Evolutionary conservation across 1,284 basidiomycete genomes (phyloP).

Genomic region (Athelia psychrophila): DNA sequence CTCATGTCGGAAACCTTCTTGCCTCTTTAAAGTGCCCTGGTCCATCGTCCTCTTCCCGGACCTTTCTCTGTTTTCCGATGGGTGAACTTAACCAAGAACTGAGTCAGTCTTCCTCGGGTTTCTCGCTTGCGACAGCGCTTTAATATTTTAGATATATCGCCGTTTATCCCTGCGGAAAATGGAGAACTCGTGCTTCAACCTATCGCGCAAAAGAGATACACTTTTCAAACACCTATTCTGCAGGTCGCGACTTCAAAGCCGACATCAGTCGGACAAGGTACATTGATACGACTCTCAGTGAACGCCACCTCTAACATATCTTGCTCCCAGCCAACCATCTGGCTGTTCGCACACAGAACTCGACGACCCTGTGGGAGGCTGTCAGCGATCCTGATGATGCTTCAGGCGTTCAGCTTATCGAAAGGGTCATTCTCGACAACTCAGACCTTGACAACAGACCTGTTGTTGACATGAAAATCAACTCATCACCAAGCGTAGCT

Average conservation of each 20-base stretch:
- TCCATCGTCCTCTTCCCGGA: slow-evolving; percentile 20
- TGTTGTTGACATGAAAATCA: slow-evolving; percentile 43
- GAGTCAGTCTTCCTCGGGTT: slow-evolving; percentile 40
- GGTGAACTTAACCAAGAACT: slow-evolving; percentile 56
- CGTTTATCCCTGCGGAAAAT: slow-evolving; percentile 27
- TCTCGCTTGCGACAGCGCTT: slow-evolving; percentile 4
- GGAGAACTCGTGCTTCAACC: slow-evolving; percentile 38
- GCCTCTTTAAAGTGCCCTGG: slow-evolving; percentile 34
- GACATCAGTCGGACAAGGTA: neutral
- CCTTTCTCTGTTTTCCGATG: slow-evolving; percentile 55
- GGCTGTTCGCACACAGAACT: slow-evolving; percentile 18
- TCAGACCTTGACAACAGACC: slow-evolving; percentile 37
- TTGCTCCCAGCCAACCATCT: slow-evolving; percentile 10
- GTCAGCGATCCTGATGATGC: slow-evolving; percentile 10
- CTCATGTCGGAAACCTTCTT: slow-evolving; percentile 51
- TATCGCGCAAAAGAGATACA: slow-evolving; percentile 32
- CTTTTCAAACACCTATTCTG: slow-evolving; percentile 56
- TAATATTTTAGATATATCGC: slow-evolving; percentile 47
- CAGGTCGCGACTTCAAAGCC: slow-evolving; percentile 37
- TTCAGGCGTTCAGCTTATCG: slow-evolving; percentile 17
- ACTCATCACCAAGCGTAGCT: slow-evolving; percentile 22
- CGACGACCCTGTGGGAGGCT: slow-evolving; percentile 27
- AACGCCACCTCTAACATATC: neutral
- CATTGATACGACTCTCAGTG: neutral
- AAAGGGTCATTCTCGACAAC: slow-evolving; percentile 33